phyloP scores from a whole-genome alignment of 305 asterid species.

The Solanum hybrid region DNA sequence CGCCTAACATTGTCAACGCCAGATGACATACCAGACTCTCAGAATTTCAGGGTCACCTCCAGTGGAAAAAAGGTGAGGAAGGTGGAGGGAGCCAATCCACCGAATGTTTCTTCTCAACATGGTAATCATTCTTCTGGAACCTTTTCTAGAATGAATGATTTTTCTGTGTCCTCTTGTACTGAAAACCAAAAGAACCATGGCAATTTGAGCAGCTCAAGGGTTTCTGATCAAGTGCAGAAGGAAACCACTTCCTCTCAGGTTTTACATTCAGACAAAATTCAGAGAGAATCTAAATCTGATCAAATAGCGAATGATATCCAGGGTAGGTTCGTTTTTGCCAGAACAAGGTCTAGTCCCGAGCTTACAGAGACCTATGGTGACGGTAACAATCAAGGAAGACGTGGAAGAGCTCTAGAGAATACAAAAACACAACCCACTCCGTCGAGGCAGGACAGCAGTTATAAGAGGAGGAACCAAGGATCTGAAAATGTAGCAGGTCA shows the following conservation, averaged over 20 bases:
- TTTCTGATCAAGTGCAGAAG: conserved; percentile 32
- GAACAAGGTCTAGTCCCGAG: conserved; percentile 93
- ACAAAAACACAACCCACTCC: conserved; percentile 30
- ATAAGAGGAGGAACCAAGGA: conserved; percentile 41
- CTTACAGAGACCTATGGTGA: conserved; percentile 67
- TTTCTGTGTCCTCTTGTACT: conserved; percentile 33
- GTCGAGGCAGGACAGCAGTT: conserved; percentile 30
- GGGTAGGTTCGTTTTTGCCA: conserved; percentile 61
- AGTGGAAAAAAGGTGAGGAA: conserved; percentile 33
- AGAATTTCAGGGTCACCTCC: conserved; percentile 22
- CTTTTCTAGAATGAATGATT: conserved; percentile 22
- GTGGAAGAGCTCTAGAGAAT: conserved; percentile 35
- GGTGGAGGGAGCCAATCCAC: conserved; percentile 21
- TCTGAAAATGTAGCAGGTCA: conserved; percentile 44
- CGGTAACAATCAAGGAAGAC: conserved; percentile 32
- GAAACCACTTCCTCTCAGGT: conserved; percentile 35
- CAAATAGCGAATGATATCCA: conserved; percentile 46
- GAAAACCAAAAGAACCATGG: conserved; percentile 41
- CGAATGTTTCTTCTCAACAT: conserved; percentile 28
- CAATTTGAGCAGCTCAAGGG: conserved; percentile 29
- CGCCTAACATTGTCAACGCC: conserved; percentile 32
- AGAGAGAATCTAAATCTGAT: conserved; percentile 50
- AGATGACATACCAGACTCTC: conserved; percentile 24
- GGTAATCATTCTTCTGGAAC: conserved; percentile 31
- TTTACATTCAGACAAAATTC: conserved; percentile 34